These are phyloP conservation scores for Solanum rostratum DNA, from an alignment of 257 asterid genomes.

Conservation along the genomic window DNA sequence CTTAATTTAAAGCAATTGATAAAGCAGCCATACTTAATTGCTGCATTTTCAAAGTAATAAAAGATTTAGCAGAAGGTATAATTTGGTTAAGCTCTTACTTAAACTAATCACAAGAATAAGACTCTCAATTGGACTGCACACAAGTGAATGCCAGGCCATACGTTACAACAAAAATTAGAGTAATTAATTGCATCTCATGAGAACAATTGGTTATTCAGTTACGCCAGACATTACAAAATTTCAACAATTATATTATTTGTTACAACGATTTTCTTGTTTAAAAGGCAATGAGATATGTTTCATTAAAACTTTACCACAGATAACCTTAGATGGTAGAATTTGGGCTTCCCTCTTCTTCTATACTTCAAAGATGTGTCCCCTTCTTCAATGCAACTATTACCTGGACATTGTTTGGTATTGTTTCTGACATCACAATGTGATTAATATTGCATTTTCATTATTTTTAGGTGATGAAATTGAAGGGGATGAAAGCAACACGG, in stretches of 20 bases:
- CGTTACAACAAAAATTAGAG: background rate
- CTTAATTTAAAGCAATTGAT: too few species aligned
- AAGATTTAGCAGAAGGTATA: background rate
- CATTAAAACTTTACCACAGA: conserved; percentile 21
- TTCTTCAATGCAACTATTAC: conserved; percentile 39
- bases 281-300: background rate
- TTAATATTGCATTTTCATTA: too few species aligned
- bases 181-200: background rate
- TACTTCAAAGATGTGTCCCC: conserved; percentile 38
- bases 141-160: background rate
- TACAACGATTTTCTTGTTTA: background rate
- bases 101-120: background rate
- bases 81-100: background rate
- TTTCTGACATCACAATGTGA: too few species aligned
- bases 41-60: background rate
- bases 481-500: too few species aligned
- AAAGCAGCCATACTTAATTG: too few species aligned
- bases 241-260: background rate
- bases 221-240: background rate
- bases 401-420: conserved; percentile 16
- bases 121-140: background rate
- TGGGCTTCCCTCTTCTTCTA: conserved; percentile 35
- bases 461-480: too few species aligned
- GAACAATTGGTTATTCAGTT: background rate
- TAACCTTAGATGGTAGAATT: conserved; percentile 34